A percentile compares a stretch with the other conserved stretches of the same genome.
Evolutionary conservation across 345 rosid species (phyloP).

Genomic region (Turritis glabra): DNA sequence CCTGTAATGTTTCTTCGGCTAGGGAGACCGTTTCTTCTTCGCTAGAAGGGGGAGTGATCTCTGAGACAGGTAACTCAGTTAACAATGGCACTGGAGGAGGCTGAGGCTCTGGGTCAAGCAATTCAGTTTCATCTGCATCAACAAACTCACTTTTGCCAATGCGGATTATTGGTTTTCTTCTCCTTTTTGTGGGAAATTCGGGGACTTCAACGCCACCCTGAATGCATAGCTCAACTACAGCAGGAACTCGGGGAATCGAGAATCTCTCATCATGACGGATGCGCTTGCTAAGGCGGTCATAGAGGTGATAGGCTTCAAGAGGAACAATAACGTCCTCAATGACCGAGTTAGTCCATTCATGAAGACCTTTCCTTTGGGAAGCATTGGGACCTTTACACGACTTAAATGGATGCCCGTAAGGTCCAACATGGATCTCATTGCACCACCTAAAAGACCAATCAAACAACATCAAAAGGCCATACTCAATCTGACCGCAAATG

Average conservation of each 20-base stretch:
- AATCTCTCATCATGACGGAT: slow-evolving; percentile 81
- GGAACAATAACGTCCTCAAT: slow-evolving; percentile 71
- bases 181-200: slow-evolving; percentile 73
- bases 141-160: slow-evolving; percentile 73
- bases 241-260: slow-evolving; percentile 74
- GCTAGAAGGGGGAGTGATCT: slow-evolving; percentile 51
- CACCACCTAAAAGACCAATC: slow-evolving; percentile 57
- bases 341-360: slow-evolving; percentile 72
- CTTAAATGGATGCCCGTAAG: slow-evolving; percentile 85
- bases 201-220: slow-evolving; percentile 87
- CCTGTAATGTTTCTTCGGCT: slow-evolving; percentile 76
- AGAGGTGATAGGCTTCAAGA: slow-evolving; percentile 79
- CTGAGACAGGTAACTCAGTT: slow-evolving; percentile 58
- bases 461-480: background rate
- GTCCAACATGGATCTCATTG: slow-evolving; percentile 91
- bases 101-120: slow-evolving; percentile 72
- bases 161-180: slow-evolving; percentile 86
- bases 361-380: slow-evolving; percentile 72
- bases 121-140: slow-evolving; percentile 88
- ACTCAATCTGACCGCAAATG: background rate
- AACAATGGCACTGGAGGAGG: slow-evolving; percentile 54
- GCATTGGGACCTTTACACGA: slow-evolving; percentile 77
- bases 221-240: slow-evolving; percentile 85
- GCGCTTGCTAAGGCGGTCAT: slow-evolving; percentile 75
- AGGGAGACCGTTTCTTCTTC: slow-evolving; percentile 60